These are phyloP conservation scores for Starmerella apis DNA, from an alignment of 805 yeast species.

Conservation along the genomic window DNA sequence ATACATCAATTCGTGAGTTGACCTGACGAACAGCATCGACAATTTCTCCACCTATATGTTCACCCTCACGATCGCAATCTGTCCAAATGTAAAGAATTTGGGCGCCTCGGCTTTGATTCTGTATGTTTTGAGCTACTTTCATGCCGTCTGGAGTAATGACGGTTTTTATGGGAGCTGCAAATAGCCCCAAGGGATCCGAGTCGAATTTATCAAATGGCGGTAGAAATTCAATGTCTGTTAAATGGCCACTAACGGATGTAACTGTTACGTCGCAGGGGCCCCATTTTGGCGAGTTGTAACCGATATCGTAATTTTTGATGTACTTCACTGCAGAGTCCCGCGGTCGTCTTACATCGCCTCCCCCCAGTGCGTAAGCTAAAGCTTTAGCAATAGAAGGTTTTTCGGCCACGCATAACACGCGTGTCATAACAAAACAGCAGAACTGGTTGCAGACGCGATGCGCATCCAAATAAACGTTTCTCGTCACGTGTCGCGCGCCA, in stretches of 20 bases:
- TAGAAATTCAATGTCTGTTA: conserved; percentile 56
- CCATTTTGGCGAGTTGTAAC: conserved; percentile 48
- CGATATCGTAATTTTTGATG: conserved; percentile 71
- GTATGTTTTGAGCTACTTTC: conserved; percentile 55
- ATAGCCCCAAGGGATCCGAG: conserved; percentile 53
- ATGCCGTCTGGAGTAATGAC: conserved; percentile 36
- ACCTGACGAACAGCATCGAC: conserved; percentile 52
- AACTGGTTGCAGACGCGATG: neutral
- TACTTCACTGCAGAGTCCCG: conserved; percentile 47
- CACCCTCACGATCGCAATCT: conserved; percentile 97
- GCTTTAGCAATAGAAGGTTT: conserved; percentile 90
- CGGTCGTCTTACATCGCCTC: conserved; percentile 44
- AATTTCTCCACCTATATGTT: conserved; percentile 79
- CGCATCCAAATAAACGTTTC: neutral
- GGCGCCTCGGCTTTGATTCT: conserved; percentile 49
- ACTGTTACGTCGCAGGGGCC: conserved; percentile 73
- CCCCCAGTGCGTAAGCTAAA: conserved; percentile 64
- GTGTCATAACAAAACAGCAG: neutral
- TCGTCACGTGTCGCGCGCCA: neutral
- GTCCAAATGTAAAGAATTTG: conserved; percentile 86
- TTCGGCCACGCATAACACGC: conserved; percentile 87
- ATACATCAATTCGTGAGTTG: conserved; percentile 43
- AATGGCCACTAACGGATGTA: conserved; percentile 89
- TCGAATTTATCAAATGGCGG: conserved; percentile 54
- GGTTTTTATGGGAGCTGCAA: conserved; percentile 54